Conservation (phyloP, 306 rosid genomes). For the Citrullus colocynthis region DNA sequence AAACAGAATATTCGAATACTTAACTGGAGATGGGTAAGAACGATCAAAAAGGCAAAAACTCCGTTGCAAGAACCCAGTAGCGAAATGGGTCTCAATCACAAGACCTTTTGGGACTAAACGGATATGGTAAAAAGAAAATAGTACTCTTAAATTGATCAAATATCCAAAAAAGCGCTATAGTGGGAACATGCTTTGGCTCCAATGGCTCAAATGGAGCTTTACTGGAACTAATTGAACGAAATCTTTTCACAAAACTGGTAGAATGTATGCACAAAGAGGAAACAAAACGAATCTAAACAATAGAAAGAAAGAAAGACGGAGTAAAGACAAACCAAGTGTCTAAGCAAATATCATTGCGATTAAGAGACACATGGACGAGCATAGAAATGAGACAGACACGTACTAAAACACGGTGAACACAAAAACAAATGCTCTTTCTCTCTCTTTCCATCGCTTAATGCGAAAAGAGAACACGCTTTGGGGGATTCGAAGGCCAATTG, state of each 20-base stretch:
- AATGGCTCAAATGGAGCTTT: neutral
- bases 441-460: neutral
- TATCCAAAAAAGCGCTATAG: neutral
- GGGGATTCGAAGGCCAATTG: conserved; percentile 1
- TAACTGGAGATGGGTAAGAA: neutral
- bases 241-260: neutral
- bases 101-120: neutral
- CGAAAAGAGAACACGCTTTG: neutral
- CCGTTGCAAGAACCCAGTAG: neutral
- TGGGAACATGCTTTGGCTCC: neutral
- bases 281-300: neutral
- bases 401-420: neutral
- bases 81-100: neutral
- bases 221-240: neutral
- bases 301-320: neutral
- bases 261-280: neutral
- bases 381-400: conserved; percentile 11
- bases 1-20: neutral
- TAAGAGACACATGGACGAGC: conserved; percentile 15
- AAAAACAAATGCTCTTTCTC: neutral
- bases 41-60: conserved; percentile 8
- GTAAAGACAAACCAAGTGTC: conserved; percentile 13
- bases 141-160: neutral
- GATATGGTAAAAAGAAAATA: neutral
- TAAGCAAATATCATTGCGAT: conserved; percentile 15